phyloP scores from a whole-genome alignment of 1,139 yeast genomes.

The Geotrichum carabidarum region DNA sequence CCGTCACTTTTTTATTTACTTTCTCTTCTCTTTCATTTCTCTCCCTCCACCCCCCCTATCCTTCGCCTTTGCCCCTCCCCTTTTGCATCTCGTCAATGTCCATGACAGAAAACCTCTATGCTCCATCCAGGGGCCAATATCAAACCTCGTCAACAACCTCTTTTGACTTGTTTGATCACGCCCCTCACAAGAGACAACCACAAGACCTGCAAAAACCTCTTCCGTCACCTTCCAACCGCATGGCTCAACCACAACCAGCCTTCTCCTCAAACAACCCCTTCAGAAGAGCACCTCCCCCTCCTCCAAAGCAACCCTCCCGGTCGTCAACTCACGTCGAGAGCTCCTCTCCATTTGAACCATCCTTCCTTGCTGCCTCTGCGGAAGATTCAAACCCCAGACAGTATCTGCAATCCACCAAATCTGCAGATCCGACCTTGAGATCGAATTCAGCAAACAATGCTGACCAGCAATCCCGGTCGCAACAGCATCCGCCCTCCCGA shows the following conservation, averaged over 20 bases:
- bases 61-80: neutral
- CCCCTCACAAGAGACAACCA: neutral
- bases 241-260: constrained; percentile 3
- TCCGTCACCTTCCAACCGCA: neutral
- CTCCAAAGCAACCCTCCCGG: neutral
- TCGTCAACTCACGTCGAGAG: neutral
- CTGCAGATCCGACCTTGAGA: constrained; percentile 7
- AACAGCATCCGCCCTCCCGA: neutral
- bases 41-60: neutral
- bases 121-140: constrained; percentile 4
- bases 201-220: neutral
- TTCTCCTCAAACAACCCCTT: constrained; percentile 20
- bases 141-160: constrained; percentile 6
- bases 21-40: neutral
- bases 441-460: constrained; percentile 10
- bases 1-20: neutral
- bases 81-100: constrained; percentile 2
- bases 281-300: constrained; percentile 16
- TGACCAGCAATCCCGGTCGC: constrained; percentile 1
- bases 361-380: neutral
- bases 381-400: constrained; percentile 1
- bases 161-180: constrained; percentile 7
- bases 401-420: neutral
- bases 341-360: constrained; percentile 1
- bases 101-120: constrained; percentile 9